A percentile compares a stretch with the other conserved stretches of the same genome.
These are phyloP conservation scores for Beverwykella pulmonaria DNA, from an alignment of 495 filamentous ascomycete genomes.

Conservation along the genomic window DNA sequence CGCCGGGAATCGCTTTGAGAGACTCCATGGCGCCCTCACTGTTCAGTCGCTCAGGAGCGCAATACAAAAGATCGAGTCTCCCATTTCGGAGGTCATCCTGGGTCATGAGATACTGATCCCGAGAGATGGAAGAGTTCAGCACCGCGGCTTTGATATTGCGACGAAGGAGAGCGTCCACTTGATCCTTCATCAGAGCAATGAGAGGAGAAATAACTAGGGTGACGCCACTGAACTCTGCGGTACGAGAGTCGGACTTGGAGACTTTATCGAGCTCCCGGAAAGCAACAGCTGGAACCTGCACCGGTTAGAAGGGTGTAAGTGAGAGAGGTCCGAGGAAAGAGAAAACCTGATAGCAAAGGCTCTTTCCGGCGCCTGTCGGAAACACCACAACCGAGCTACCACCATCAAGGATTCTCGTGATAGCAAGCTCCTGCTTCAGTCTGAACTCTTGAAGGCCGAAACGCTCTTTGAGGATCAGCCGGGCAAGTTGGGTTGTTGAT, in stretches of 20 bases:
- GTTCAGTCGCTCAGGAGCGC: slow-evolving; percentile 61
- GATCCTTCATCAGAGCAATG: slow-evolving; percentile 63
- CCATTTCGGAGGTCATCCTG: slow-evolving; percentile 51
- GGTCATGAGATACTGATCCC: slow-evolving; percentile 51
- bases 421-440: slow-evolving; percentile 58
- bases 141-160: slow-evolving; percentile 55
- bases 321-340: too few species aligned
- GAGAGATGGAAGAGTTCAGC: slow-evolving; percentile 57
- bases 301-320: too few species aligned
- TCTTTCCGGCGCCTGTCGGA: slow-evolving; percentile 64
- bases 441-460: slow-evolving; percentile 56
- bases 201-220: slow-evolving; percentile 60
- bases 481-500: neutral
- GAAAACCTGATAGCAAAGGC: slow-evolving; percentile 61
- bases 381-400: slow-evolving; percentile 49
- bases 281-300: slow-evolving; percentile 51
- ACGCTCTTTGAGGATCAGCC: slow-evolving; percentile 43
- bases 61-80: slow-evolving; percentile 56
- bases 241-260: slow-evolving; percentile 23
- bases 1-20: slow-evolving; percentile 52
- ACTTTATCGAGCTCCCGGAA: slow-evolving; percentile 53
- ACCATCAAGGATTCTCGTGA: slow-evolving; percentile 53
- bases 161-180: slow-evolving; percentile 55
- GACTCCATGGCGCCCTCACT: slow-evolving; percentile 60
- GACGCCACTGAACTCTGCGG: slow-evolving; percentile 46